Evolutionary conservation across 306 rosid species (phyloP).

Genomic region (Cercis canadensis): DNA sequence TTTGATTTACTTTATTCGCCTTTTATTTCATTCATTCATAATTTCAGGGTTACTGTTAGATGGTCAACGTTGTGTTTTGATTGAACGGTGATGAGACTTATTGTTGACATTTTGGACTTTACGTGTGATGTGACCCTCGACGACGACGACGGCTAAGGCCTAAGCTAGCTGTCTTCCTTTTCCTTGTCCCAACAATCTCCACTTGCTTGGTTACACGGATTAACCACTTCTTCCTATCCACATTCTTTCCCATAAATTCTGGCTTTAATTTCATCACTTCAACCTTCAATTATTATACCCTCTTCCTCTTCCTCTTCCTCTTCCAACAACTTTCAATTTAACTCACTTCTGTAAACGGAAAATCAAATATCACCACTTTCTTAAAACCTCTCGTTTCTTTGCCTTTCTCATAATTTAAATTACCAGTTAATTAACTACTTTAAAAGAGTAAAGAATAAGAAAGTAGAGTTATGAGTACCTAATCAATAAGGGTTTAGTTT

Average conservation of each 20-base stretch:
- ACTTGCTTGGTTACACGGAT: conserved; percentile 1
- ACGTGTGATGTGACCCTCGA: conserved; percentile 51
- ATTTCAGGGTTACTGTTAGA: conserved; percentile 40
- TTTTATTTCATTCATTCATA: conserved; percentile 31
- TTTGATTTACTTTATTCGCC: conserved; percentile 3
- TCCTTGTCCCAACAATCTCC: conserved; percentile 16
- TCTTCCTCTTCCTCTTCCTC: no score
- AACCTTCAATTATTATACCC: neutral
- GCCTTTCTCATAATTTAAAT: no score
- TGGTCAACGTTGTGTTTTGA: conserved; percentile 57
- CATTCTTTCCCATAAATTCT: neutral
- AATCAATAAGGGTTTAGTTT: no score
- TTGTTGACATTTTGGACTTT: conserved; percentile 44
- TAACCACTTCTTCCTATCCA: neutral
- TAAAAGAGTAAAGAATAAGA: no score
- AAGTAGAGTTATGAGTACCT: no score
- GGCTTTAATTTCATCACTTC: neutral
- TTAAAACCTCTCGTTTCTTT: no score
- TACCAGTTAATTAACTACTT: no score
- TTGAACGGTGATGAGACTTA: conserved; percentile 56
- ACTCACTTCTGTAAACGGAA: no score
- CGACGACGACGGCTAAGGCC: neutral
- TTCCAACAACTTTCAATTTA: no score
- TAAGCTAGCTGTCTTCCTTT: conserved; percentile 40
- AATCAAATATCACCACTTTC: no score